These are phyloP conservation scores for Cadophora gregata DNA, from an alignment of 2,329 filamentous ascomycete genomes.

Conservation along the genomic window DNA sequence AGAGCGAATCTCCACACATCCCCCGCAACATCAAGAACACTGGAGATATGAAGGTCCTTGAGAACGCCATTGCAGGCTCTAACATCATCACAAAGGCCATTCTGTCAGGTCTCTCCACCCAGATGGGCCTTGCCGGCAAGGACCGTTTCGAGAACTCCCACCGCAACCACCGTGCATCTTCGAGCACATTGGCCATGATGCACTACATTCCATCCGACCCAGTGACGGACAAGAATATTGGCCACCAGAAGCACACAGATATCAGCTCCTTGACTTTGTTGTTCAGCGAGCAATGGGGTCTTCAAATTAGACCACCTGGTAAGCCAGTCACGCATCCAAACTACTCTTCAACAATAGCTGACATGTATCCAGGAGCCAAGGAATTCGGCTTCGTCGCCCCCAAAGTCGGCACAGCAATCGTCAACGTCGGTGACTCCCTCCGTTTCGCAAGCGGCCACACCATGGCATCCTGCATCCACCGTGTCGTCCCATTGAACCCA, in stretches of 20 bases:
- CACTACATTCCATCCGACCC: conserved; percentile 57
- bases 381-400: conserved; percentile 61
- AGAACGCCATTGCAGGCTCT: conserved; percentile 56
- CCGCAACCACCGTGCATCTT: conserved; percentile 56
- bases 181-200: conserved; percentile 59
- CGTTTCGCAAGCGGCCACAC: conserved; percentile 59
- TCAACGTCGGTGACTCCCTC: conserved; percentile 65
- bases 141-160: conserved; percentile 57
- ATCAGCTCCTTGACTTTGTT: conserved; percentile 61
- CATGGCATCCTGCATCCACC: conserved; percentile 63
- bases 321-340: not conserved
- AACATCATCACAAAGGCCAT: conserved; percentile 55
- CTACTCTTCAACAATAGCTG: not conserved
- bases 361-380: conserved; percentile 37
- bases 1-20: conserved; percentile 53
- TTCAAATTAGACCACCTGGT: conserved; percentile 60
- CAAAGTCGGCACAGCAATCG: conserved; percentile 56
- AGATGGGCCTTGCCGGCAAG: conserved; percentile 52
- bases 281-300: conserved; percentile 62
- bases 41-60: conserved; percentile 54
- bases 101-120: conserved; percentile 50
- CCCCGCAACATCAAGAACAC: conserved; percentile 56
- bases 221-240: conserved; percentile 51
- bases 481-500: conserved; percentile 59
- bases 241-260: conserved; percentile 64